Percentiles rank a stretch among this genome's conserved stretches.
phyloP scores from a whole-genome alignment of 148 eudicot species.

The Suaeda aralocaspica region DNA sequence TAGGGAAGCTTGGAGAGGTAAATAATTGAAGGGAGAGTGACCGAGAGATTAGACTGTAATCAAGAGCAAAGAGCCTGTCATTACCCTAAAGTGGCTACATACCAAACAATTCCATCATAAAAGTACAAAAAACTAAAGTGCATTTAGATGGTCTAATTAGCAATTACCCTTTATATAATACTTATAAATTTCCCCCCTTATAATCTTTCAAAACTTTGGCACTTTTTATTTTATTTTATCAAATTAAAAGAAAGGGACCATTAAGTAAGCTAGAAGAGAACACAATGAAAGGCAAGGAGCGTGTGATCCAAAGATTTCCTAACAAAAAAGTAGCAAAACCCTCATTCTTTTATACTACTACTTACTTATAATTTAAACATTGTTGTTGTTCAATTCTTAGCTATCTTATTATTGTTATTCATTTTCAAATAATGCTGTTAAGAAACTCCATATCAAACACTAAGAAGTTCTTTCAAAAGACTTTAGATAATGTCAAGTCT shows the following conservation, averaged over 20 bases:
- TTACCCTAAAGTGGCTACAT: slow-evolving; percentile 35
- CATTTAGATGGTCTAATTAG: not conserved
- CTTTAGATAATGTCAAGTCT: slow-evolving; percentile 44
- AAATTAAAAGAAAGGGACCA: slow-evolving; percentile 19
- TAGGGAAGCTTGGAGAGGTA: no score
- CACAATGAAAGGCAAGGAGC: slow-evolving; percentile 26
- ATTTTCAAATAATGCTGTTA: slow-evolving; percentile 33
- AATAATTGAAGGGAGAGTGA: not conserved
- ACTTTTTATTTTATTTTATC: not conserved
- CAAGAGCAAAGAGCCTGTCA: slow-evolving; percentile 26
- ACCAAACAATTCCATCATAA: slow-evolving; percentile 30
- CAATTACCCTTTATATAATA: slow-evolving; percentile 9
- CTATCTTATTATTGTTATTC: not conserved
- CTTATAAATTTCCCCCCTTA: slow-evolving; percentile 18
- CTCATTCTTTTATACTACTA: slow-evolving; percentile 14
- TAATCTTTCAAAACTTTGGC: slow-evolving; percentile 20
- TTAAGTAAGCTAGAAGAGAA: slow-evolving; percentile 31
- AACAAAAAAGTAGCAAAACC: slow-evolving; percentile 6
- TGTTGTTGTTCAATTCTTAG: not conserved
- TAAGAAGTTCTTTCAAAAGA: slow-evolving; percentile 54
- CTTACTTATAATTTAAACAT: not conserved
- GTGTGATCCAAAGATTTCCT: slow-evolving; percentile 26
- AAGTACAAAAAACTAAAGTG: slow-evolving; percentile 28
- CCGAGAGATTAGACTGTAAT: not conserved
- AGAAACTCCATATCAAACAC: slow-evolving; percentile 44